Evolutionary conservation across 441 rosid genomes (phyloP).

Genomic region (Sinapis alba): DNA sequence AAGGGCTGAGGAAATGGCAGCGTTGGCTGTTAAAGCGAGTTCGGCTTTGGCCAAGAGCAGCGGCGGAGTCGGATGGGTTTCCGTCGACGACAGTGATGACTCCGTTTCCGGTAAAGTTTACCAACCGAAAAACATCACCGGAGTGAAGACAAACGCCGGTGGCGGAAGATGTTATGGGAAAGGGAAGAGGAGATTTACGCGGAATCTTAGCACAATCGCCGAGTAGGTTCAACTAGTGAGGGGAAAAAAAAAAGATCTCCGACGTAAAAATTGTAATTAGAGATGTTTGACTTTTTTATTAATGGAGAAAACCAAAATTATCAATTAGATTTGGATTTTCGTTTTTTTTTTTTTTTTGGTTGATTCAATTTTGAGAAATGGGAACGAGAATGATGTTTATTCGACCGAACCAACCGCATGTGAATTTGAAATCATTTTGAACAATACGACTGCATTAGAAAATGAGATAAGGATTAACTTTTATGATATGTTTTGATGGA

Average conservation of each 20-base stretch:
- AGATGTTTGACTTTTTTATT: constrained; percentile 12
- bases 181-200: constrained; percentile 48
- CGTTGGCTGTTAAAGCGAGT: constrained; percentile 89
- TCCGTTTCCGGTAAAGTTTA: constrained; percentile 15
- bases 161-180: constrained; percentile 34
- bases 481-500: background rate
- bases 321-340: constrained; percentile 17
- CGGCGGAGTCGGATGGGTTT: constrained; percentile 22
- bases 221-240: constrained; percentile 52
- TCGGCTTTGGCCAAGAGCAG: constrained; percentile 66
- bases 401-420: background rate
- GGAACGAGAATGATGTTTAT: constrained; percentile 7
- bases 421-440: background rate
- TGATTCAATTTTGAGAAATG: constrained; percentile 9
- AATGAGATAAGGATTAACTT: background rate
- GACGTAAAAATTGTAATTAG: constrained; percentile 32
- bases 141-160: constrained; percentile 15
- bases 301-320: constrained; percentile 9
- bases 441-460: background rate
- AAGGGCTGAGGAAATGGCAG: constrained; percentile 78
- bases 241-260: background rate
- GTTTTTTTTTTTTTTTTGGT: background rate
- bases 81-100: constrained; percentile 31
- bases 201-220: constrained; percentile 59
- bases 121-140: constrained; percentile 28